Evolutionary conservation across 1,284 basidiomycete genomes (phyloP).

Genomic region (Agaricales sp.): DNA sequence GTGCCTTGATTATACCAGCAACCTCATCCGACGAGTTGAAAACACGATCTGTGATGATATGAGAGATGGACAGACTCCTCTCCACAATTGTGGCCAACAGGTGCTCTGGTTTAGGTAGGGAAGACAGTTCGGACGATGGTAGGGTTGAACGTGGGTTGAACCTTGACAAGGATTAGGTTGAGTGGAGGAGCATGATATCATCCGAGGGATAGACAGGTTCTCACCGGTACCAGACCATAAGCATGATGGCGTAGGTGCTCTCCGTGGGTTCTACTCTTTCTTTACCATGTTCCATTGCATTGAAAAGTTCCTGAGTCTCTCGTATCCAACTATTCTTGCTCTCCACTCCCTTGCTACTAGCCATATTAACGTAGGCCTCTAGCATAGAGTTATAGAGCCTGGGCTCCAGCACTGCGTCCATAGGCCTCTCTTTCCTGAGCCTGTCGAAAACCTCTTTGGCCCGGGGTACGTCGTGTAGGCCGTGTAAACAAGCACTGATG

Average conservation of each 20-base stretch:
- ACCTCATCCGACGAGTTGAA: slow-evolving; percentile 46
- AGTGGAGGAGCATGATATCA: slow-evolving; percentile 8
- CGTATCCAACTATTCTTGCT: slow-evolving; percentile 43
- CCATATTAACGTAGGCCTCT: slow-evolving; percentile 53
- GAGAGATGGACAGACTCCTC: slow-evolving; percentile 38
- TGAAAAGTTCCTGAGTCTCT: slow-evolving; percentile 47
- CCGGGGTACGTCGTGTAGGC: slow-evolving; percentile 60
- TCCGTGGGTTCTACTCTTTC: slow-evolving; percentile 43
- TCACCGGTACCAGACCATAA: slow-evolving; percentile 45
- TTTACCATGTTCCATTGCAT: slow-evolving; percentile 37
- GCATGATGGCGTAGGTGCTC: slow-evolving; percentile 58
- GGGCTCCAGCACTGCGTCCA: slow-evolving; percentile 43
- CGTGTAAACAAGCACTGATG: slow-evolving; percentile 72
- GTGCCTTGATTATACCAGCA: slow-evolving; percentile 37
- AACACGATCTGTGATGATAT: slow-evolving; percentile 47
- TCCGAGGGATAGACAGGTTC: slow-evolving; percentile 13
- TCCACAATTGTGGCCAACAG: slow-evolving; percentile 16
- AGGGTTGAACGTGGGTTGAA: slow-evolving; percentile 31
- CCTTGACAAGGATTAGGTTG: slow-evolving; percentile 13
- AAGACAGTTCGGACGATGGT: slow-evolving; percentile 22
- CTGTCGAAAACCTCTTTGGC: slow-evolving; percentile 59
- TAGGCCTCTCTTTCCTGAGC: slow-evolving; percentile 27
- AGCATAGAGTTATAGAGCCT: slow-evolving; percentile 43
- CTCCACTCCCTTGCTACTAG: slow-evolving; percentile 29
- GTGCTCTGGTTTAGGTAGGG: not conserved